A percentile compares a stretch with the other conserved stretches of the same genome.
Evolutionary conservation across 495 filamentous ascomycete genomes (phyloP).

Genomic region (Penicillium steckii): DNA sequence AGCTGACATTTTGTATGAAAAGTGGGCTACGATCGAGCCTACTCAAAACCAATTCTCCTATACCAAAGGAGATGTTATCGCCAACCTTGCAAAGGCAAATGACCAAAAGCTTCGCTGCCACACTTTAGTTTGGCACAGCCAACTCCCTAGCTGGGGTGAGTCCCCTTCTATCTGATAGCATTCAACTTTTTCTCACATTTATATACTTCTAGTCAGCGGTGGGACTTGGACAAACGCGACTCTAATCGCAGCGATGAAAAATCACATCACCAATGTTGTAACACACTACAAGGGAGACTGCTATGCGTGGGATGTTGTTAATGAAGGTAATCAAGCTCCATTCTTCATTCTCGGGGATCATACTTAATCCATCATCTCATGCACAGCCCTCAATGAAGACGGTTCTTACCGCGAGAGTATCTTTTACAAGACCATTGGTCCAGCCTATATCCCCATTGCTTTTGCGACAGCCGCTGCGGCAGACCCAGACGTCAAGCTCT

Average conservation of each 20-base stretch:
- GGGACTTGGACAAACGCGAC: slow-evolving; percentile 54
- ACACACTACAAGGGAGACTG: slow-evolving; percentile 57
- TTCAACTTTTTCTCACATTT: no score
- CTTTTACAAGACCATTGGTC: slow-evolving; percentile 44
- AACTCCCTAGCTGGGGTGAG: slow-evolving; percentile 58
- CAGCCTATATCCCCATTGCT: slow-evolving; percentile 45
- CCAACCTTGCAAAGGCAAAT: slow-evolving; percentile 49
- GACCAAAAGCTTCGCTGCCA: slow-evolving; percentile 57
- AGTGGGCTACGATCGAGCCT: slow-evolving; percentile 56
- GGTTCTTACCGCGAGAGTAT: slow-evolving; percentile 42
- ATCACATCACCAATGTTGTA: slow-evolving; percentile 41
- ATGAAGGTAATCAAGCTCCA: slow-evolving; percentile 27
- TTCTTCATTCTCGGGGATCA: background rate
- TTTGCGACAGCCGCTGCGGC: slow-evolving; percentile 47
- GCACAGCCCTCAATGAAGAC: slow-evolving; percentile 43
- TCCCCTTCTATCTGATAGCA: no score
- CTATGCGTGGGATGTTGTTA: slow-evolving; percentile 44
- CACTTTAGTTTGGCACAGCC: slow-evolving; percentile 61
- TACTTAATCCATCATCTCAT: background rate
- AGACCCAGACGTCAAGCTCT: slow-evolving; percentile 51
- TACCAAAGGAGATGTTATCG: slow-evolving; percentile 47
- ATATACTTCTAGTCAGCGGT: slow-evolving; percentile 48
- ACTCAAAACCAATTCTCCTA: slow-evolving; percentile 49
- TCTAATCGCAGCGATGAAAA: slow-evolving; percentile 50
- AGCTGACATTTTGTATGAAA: no score